Conservation (phyloP, 306 rosid genomes). For the Cucurbita ficifolia region DNA sequence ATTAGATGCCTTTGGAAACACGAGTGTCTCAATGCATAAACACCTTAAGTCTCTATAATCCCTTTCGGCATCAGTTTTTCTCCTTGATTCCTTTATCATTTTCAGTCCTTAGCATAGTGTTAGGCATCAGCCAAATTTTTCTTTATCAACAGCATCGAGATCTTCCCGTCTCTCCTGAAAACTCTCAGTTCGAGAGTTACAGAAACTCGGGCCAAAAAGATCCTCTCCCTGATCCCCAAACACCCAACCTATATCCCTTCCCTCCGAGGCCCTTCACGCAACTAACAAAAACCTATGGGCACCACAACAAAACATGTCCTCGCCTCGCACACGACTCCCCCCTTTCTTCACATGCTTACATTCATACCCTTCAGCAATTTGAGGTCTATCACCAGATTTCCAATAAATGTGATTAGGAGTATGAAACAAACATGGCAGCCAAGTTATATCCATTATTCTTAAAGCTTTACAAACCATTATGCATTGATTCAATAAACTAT, state of each 20-base stretch:
- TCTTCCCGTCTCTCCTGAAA: too few relatives aligned
- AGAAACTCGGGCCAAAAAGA: background rate
- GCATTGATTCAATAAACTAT: background rate
- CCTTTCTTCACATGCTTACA: too few relatives aligned
- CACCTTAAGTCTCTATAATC: background rate
- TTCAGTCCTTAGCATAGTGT: background rate
- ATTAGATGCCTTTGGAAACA: background rate
- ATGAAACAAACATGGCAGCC: background rate
- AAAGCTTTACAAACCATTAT: background rate
- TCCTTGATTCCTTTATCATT: background rate
- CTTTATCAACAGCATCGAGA: too few relatives aligned
- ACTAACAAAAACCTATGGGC: too few relatives aligned
- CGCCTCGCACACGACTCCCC: too few relatives aligned
- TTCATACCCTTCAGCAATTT: background rate
- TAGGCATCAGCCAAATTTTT: background rate
- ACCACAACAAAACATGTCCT: background rate
- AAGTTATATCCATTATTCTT: background rate
- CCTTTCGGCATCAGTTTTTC: background rate
- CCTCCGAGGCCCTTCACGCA: background rate
- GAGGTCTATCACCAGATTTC: background rate
- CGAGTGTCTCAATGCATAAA: background rate
- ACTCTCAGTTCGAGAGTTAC: too few relatives aligned
- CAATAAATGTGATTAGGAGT: background rate
- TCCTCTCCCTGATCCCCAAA: background rate
- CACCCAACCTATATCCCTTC: background rate